Evolutionary conservation across 352 stramenopile species (phyloP).

Genomic region (Globisporangium cederbergense): DNA sequence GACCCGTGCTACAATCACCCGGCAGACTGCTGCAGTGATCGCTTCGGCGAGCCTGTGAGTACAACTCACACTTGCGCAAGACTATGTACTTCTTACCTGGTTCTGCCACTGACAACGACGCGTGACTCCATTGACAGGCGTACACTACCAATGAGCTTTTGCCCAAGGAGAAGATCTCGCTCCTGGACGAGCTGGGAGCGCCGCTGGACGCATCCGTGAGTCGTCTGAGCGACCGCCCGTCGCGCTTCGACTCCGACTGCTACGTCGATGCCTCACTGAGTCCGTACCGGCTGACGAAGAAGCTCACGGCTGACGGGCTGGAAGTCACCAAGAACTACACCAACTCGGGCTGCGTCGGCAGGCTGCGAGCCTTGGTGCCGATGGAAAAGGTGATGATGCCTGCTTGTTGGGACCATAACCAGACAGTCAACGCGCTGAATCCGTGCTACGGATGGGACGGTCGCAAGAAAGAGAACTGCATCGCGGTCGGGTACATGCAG

Average conservation of each 20-base stretch:
- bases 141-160: constrained; percentile 37
- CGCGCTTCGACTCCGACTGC: constrained; percentile 68
- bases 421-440: constrained; percentile 57
- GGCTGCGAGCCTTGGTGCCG: constrained; percentile 42
- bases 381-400: constrained; percentile 51
- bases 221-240: constrained; percentile 64
- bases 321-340: constrained; percentile 48
- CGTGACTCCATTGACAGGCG: constrained; percentile 21
- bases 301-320: constrained; percentile 33
- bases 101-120: neutral
- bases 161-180: constrained; percentile 51
- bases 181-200: constrained; percentile 65
- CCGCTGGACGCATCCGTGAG: constrained; percentile 57
- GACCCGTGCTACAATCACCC: constrained; percentile 66
- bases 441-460: constrained; percentile 69
- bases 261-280: constrained; percentile 50
- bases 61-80: neutral
- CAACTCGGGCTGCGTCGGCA: constrained; percentile 51
- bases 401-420: constrained; percentile 84
- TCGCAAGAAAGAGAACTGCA: constrained; percentile 48
- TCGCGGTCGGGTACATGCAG: constrained; percentile 78
- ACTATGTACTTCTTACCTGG: neutral
- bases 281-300: constrained; percentile 63
- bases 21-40: constrained; percentile 70
- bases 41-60: constrained; percentile 72